Base-by-base conservation (phyloP, 2,329 filamentous ascomycete genomes). In the Atkinsonella hypoxylon region DNA sequence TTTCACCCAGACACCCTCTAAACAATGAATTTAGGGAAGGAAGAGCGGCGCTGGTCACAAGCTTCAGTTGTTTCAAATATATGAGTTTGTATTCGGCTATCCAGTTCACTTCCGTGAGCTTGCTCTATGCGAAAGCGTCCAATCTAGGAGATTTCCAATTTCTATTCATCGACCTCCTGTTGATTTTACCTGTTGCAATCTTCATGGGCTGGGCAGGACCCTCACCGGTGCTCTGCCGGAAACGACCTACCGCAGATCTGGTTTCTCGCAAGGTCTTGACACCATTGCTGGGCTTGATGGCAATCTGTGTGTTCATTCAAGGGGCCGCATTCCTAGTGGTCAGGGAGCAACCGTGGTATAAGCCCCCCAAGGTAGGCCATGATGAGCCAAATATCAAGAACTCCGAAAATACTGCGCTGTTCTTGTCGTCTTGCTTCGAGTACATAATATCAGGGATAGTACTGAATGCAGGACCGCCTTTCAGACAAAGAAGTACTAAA, bases 11-110 rank as follows among this genome's bases (percentile, higher is more conserved):
- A 26, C 26, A 26, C 26, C 26, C 26, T 26, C 26, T 26, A 26
- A 26, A 26, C 26, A 55, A 68, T 54, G 17, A 1, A 15, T 10
- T 17, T 38, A 83, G 89, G 57, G 93, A 98, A 72, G 93, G 93
- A 18, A 83, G 94, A 55, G 91, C 91, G 18, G 88, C 94, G 34
- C 77, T 98, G 34, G 90, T 97, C n/a, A 98, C 93, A 12, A 95
- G 89, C 67, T 98, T 98, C 72, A 94, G 88, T 71, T 98, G 93
- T 72, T 98, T 98, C 78, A 98, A 97, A 72, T 98, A 95, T 70
- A 98, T 98, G 94, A 94, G 87, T 60, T 70, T 98, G 57, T 98
- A 98, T 72, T 97, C 90, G 2, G 91, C 93, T n/a, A 98, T 98
- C 57, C 93, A 98, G 67, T 98, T 98, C 72, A 95, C 89, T 8